phyloP scores from a whole-genome alignment of 371 early-diverging fungal genomes.

The Mycotypha africana region DNA sequence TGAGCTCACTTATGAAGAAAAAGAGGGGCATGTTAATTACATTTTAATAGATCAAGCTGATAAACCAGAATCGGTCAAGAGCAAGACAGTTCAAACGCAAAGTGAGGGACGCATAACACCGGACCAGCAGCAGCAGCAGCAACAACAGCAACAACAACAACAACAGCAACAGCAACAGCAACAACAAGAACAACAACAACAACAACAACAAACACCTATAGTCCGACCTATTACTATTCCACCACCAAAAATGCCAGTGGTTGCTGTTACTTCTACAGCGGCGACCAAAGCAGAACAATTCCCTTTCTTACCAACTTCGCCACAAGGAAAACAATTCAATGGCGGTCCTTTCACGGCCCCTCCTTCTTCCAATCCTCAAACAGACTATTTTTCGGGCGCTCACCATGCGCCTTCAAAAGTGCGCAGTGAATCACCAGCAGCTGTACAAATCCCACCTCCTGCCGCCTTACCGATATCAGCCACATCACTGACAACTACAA shows the following conservation, averaged over 20 bases:
- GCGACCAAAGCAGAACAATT: conserved; percentile 11
- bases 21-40: conserved; percentile 8
- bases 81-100: conserved; percentile 2
- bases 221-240: conserved; percentile 8
- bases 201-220: neutral
- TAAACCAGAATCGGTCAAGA: conserved; percentile 12
- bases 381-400: conserved; percentile 44
- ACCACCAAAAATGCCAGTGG: conserved; percentile 16
- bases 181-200: no score
- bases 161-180: no score
- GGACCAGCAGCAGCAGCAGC: no score
- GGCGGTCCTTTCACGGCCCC: conserved; percentile 44
- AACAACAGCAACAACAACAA: no score
- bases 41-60: conserved; percentile 2
- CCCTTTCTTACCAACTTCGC: conserved; percentile 16
- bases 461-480: conserved; percentile 37
- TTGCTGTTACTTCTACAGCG: conserved; percentile 15
- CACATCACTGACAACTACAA: conserved; percentile 18
- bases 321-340: conserved; percentile 8
- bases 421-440: conserved; percentile 19
- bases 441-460: conserved; percentile 34
- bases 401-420: conserved; percentile 24
- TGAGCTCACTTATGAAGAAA: conserved; percentile 19
- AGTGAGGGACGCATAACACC: neutral
- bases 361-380: conserved; percentile 21